Evolutionary conservation across 2,329 filamentous ascomycete species (phyloP).

Genomic region (Hymenoscyphus fructigenus): DNA sequence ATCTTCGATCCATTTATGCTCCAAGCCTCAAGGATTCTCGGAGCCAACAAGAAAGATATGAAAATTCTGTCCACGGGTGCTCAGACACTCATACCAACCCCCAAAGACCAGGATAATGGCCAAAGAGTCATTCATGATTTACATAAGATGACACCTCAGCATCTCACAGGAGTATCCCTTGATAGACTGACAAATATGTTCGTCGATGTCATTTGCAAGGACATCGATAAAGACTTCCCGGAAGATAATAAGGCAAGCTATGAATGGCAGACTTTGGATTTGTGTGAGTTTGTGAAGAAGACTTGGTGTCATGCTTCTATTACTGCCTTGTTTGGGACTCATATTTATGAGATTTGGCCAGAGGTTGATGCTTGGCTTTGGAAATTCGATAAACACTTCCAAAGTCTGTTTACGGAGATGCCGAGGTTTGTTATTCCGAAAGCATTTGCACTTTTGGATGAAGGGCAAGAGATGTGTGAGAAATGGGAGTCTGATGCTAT

Average conservation of each 20-base stretch:
- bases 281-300: slow-evolving; percentile 23
- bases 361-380: slow-evolving; percentile 24
- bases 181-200: slow-evolving; percentile 21
- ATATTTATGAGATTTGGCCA: slow-evolving; percentile 27
- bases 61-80: slow-evolving; percentile 22
- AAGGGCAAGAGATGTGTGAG: slow-evolving; percentile 16
- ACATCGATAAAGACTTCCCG: slow-evolving; percentile 26
- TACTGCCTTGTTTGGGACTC: slow-evolving; percentile 24
- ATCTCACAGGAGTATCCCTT: slow-evolving; percentile 19
- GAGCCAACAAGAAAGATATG: slow-evolving; percentile 23
- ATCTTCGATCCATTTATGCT: slow-evolving; percentile 25
- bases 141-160: slow-evolving; percentile 16
- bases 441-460: slow-evolving; percentile 19
- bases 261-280: slow-evolving; percentile 26
- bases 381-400: slow-evolving; percentile 25
- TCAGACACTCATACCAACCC: slow-evolving; percentile 9
- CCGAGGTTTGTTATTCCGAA: slow-evolving; percentile 22
- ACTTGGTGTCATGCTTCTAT: slow-evolving; percentile 24
- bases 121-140: slow-evolving; percentile 20
- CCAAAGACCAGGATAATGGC: slow-evolving; percentile 16
- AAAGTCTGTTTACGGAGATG: slow-evolving; percentile 18
- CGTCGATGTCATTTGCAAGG: slow-evolving; percentile 18
- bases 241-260: slow-evolving; percentile 11
- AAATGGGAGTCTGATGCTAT: slow-evolving; percentile 20
- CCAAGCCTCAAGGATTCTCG: slow-evolving; percentile 19